Evolutionary conservation across 192 early-diverging fungal species (phyloP).

Genomic region (Mortierella claussenii): DNA sequence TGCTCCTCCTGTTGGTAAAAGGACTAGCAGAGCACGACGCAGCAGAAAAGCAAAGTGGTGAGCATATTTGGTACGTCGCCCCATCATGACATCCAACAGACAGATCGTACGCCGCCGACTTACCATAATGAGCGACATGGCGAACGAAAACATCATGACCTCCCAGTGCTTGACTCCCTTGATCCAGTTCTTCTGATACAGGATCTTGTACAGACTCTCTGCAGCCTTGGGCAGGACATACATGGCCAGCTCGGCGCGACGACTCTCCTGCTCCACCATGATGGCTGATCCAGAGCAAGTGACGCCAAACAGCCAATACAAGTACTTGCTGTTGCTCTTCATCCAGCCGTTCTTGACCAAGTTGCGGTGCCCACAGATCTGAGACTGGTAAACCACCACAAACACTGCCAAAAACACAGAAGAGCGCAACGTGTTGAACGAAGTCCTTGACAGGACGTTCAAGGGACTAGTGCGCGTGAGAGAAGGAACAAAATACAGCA

Average conservation of each 20-base stretch:
- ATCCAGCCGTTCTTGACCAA: constrained; percentile 50
- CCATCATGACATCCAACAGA: too few species aligned
- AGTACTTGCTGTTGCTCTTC: constrained; percentile 63
- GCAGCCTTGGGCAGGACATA: constrained; percentile 84
- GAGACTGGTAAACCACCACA: constrained; percentile 71
- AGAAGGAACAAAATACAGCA: not conserved
- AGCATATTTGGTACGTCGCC: too few species aligned
- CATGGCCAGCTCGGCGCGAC: constrained; percentile 78
- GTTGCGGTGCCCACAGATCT: constrained; percentile 76
- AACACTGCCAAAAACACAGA: constrained; percentile 73
- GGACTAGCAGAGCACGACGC: constrained; percentile 43
- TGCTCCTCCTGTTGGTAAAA: constrained; percentile 71
- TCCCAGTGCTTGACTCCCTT: constrained; percentile 70
- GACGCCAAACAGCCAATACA: constrained; percentile 74
- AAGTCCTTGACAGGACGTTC: constrained; percentile 56
- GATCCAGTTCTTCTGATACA: constrained; percentile 69
- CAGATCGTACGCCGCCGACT: too few species aligned
- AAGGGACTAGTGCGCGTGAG: constrained; percentile 55
- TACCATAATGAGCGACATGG: constrained; percentile 81
- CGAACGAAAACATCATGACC: constrained; percentile 65
- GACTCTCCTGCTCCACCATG: constrained; percentile 74
- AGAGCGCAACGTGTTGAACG: constrained; percentile 67
- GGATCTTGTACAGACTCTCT: constrained; percentile 71
- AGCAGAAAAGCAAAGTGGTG: too few species aligned
- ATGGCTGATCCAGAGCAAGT: constrained; percentile 66